Evolutionary conservation across 2,329 filamentous ascomycete genomes (phyloP).

Genomic region (Sporothrix brasiliensis): DNA sequence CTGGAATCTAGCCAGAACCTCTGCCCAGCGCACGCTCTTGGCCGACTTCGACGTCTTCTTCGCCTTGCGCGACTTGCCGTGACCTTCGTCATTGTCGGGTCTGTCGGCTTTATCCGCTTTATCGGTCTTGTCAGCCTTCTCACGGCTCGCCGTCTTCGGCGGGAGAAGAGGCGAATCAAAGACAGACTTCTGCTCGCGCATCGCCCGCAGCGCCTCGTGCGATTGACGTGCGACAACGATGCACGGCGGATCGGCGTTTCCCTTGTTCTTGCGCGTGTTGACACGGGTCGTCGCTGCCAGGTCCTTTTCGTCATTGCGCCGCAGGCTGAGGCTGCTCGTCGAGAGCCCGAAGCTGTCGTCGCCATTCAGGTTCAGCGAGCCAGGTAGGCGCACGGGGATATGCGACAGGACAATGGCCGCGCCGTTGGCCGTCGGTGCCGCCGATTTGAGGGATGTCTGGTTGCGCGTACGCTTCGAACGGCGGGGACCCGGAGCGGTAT

Average conservation of each 20-base stretch:
- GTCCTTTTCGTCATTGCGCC: slow-evolving; percentile 48
- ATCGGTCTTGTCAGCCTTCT: not conserved
- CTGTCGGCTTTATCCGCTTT: slow-evolving; percentile 17
- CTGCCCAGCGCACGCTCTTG: slow-evolving; percentile 45
- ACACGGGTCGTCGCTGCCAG: slow-evolving; percentile 48
- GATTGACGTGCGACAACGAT: slow-evolving; percentile 41
- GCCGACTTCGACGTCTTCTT: slow-evolving; percentile 30
- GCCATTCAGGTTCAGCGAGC: slow-evolving; percentile 39
- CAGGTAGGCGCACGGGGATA: slow-evolving; percentile 43
- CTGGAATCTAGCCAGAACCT: slow-evolving; percentile 41
- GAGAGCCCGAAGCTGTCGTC: slow-evolving; percentile 37
- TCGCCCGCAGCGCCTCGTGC: slow-evolving; percentile 39
- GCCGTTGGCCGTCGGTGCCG: slow-evolving; percentile 39
- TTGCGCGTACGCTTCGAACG: slow-evolving; percentile 36
- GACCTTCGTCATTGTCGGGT: not conserved
- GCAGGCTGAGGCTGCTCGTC: slow-evolving; percentile 34
- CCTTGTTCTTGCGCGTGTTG: slow-evolving; percentile 54
- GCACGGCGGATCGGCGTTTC: slow-evolving; percentile 42
- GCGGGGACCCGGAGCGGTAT: slow-evolving; percentile 6
- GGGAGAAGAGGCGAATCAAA: slow-evolving; percentile 37
- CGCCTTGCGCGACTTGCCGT: slow-evolving; percentile 14
- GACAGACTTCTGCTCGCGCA: slow-evolving; percentile 39
- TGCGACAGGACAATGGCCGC: slow-evolving; percentile 40
- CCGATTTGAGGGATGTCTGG: slow-evolving; percentile 37
- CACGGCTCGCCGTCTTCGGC: slow-evolving; percentile 8